phyloP scores from a whole-genome alignment of 2,329 filamentous ascomycete species.

The Fusarium euwallaceae region DNA sequence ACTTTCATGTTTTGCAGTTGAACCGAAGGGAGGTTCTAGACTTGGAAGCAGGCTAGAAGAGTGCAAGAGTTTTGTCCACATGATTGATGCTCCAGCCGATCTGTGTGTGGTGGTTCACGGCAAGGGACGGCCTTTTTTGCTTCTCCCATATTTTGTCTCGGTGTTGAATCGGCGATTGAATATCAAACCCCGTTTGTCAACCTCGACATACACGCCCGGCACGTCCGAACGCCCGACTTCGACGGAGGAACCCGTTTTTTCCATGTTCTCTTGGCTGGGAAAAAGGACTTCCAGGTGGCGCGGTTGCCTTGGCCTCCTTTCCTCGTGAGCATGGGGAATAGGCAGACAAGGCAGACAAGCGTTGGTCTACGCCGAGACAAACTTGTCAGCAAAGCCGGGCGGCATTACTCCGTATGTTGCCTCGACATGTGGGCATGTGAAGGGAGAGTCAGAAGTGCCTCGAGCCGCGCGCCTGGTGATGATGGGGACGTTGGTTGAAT shows the following conservation, averaged over 20 bases:
- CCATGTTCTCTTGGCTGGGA: not conserved
- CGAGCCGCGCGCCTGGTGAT: slow-evolving; percentile 12
- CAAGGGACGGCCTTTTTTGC: not conserved
- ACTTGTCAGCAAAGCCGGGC: slow-evolving; percentile 8
- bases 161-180: slow-evolving; percentile 9
- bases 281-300: slow-evolving; percentile 23
- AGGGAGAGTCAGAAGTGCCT: not conserved
- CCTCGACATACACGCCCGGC: slow-evolving; percentile 5
- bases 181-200: not conserved
- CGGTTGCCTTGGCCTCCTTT: not conserved
- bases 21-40: slow-evolving; percentile 9
- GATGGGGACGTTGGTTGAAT: not conserved
- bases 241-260: slow-evolving; percentile 29
- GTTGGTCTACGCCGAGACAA: slow-evolving; percentile 6
- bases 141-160: not conserved
- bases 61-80: not conserved
- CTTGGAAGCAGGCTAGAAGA: slow-evolving; percentile 8
- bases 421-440: not conserved
- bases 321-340: slow-evolving; percentile 10
- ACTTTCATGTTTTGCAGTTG: slow-evolving; percentile 24
- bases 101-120: not conserved
- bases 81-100: slow-evolving; percentile 6
- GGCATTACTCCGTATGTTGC: no score
- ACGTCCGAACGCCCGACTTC: slow-evolving; percentile 31
- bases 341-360: slow-evolving; percentile 28